A percentile compares a stretch with the other conserved stretches of the same genome.
Evolutionary conservation across 257 asterid genomes (phyloP).

Genomic region (Rauvolfia tetraphylla): DNA sequence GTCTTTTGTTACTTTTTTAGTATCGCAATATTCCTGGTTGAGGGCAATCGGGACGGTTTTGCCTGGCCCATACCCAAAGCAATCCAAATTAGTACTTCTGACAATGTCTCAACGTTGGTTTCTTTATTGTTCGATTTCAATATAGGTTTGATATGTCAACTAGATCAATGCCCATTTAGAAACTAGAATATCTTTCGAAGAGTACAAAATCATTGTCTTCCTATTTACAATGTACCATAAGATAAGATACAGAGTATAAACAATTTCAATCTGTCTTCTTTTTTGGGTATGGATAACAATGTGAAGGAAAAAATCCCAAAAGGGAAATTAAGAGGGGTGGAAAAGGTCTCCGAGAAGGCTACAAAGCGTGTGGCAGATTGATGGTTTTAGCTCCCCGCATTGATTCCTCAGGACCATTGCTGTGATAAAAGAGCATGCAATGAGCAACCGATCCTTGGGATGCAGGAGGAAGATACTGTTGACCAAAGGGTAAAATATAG

Average conservation of each 20-base stretch:
- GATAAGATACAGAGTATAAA: not conserved
- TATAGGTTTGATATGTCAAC: not conserved
- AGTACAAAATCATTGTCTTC: not conserved
- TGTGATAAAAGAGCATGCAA: constrained; percentile 31
- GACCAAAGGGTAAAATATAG: constrained; percentile 2
- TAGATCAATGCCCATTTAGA: not conserved
- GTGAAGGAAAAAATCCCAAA: not conserved
- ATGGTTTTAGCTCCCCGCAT: constrained; percentile 40
- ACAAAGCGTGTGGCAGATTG: constrained; percentile 70
- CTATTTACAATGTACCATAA: constrained; percentile 15
- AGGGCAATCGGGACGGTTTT: too few species aligned
- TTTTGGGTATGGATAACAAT: not conserved
- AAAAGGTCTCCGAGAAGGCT: constrained; percentile 16
- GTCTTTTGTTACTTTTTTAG: too few species aligned
- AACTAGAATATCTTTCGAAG: not conserved
- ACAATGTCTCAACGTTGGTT: too few species aligned
- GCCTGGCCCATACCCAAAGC: too few species aligned
- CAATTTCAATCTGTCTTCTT: not conserved
- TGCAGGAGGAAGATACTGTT: not conserved
- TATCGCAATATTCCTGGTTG: too few species aligned
- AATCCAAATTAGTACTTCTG: too few species aligned
- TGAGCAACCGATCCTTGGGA: constrained; percentile 8
- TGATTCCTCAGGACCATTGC: constrained; percentile 81
- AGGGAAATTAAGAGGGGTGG: not conserved
- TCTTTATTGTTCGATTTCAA: not conserved